A percentile compares a stretch with the other conserved stretches of the same genome.
Conservation (phyloP, 345 rosid species). For the Linum lewisii region DNA sequence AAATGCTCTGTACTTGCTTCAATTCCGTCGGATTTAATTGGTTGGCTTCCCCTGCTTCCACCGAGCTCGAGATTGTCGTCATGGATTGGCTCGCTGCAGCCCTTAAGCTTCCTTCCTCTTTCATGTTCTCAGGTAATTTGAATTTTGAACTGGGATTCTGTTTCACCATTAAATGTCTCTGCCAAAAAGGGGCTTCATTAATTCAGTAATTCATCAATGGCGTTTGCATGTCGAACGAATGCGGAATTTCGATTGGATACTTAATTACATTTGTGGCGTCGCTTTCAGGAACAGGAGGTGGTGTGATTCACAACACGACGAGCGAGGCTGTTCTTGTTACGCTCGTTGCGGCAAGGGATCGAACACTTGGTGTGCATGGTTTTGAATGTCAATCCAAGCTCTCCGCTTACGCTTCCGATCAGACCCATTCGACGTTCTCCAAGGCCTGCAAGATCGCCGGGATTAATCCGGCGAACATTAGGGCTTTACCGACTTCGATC, state of each 20-base stretch:
- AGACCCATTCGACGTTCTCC: conserved; percentile 29
- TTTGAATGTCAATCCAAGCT: conserved; percentile 17
- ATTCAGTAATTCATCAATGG: neutral
- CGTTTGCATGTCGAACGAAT: neutral
- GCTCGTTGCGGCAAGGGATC: conserved; percentile 29
- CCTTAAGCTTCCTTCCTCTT: conserved; percentile 27
- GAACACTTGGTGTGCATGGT: conserved; percentile 7
- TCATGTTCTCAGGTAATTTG: conserved; percentile 26
- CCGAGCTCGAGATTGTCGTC: conserved; percentile 38
- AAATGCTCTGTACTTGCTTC: conserved; percentile 33
- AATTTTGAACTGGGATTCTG: too few relatives aligned
- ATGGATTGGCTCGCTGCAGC: conserved; percentile 32
- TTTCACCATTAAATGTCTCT: too few relatives aligned
- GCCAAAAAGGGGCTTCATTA: too few relatives aligned
- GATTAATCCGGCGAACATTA: conserved; percentile 17
- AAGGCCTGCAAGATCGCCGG: conserved; percentile 32
- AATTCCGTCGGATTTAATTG: conserved; percentile 36
- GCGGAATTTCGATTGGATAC: neutral
- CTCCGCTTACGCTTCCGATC: conserved; percentile 32
- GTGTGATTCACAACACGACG: conserved; percentile 31
- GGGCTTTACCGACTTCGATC: conserved; percentile 15
- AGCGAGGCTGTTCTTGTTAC: conserved; percentile 33
- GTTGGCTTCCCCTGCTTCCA: conserved; percentile 34
- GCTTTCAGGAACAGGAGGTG: conserved; percentile 24
- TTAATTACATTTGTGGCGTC: neutral